These are phyloP conservation scores for Furcasterigmium sp. DNA, from an alignment of 2,329 filamentous ascomycete species.

Conservation along the genomic window DNA sequence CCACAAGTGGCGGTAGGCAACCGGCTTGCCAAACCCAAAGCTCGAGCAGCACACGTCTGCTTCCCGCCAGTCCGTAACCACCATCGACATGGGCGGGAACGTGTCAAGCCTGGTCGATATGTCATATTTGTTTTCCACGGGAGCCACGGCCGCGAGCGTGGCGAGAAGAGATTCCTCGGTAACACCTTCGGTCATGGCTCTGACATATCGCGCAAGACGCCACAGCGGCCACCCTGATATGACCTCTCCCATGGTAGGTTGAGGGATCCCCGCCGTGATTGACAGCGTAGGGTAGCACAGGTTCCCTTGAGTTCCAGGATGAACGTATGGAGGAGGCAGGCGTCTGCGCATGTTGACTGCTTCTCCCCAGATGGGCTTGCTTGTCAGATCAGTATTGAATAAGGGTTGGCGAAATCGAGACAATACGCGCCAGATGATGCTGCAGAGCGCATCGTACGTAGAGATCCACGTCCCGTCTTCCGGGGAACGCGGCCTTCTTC, in stretches of 20 bases:
- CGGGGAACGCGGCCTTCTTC: constrained; percentile 28
- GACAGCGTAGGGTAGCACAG: constrained; percentile 23
- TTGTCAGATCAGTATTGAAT: constrained; percentile 22
- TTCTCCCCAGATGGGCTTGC: constrained; percentile 26
- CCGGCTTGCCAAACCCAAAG: constrained; percentile 30
- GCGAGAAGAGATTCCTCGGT: constrained; percentile 23
- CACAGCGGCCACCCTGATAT: constrained; percentile 28
- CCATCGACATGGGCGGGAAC: constrained; percentile 26
- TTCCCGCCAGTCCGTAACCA: constrained; percentile 29
- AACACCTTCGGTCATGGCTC: constrained; percentile 26
- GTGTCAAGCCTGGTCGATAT: constrained; percentile 27
- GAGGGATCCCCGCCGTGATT: constrained; percentile 16
- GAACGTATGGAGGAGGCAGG: constrained; percentile 23
- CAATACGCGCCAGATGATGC: constrained; percentile 34
- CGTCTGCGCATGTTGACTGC: constrained; percentile 32
- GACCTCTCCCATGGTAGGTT: constrained; percentile 24
- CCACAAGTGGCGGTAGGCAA: constrained; percentile 24
- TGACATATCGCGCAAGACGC: constrained; percentile 28
- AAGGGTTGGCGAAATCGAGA: constrained; percentile 25
- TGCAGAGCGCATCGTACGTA: constrained; percentile 38
- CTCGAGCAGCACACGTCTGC: constrained; percentile 19
- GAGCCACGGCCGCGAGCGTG: constrained; percentile 23
- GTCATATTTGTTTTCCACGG: constrained; percentile 27
- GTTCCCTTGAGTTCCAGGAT: constrained; percentile 28
- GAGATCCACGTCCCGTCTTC: constrained; percentile 33